phyloP scores from a whole-genome alignment of 1,284 basidiomycete genomes.

The Meripilus lineatus region DNA sequence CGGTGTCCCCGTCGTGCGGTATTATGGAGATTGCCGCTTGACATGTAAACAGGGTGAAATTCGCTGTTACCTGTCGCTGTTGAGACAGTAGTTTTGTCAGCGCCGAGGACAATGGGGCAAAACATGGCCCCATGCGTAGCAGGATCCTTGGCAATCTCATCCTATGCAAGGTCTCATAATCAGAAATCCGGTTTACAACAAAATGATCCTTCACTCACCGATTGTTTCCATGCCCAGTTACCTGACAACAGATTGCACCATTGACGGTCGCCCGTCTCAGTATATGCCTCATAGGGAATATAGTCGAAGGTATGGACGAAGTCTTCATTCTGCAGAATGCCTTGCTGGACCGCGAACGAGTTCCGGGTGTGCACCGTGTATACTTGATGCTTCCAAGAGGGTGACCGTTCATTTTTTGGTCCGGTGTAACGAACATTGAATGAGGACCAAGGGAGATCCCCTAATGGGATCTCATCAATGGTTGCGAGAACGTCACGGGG shows the following conservation, averaged over 20 bases:
- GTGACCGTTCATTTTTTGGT: no score
- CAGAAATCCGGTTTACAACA: background rate
- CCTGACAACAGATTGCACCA: constrained; percentile 16
- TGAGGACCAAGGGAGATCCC: no score
- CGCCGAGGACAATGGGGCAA: constrained; percentile 20
- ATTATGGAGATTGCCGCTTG: constrained; percentile 19
- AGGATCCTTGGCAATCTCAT: constrained; percentile 5
- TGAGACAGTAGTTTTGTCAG: constrained; percentile 21
- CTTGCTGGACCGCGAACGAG: no score
- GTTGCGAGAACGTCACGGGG: no score
- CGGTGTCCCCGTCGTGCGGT: constrained; percentile 18
- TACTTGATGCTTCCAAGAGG: no score
- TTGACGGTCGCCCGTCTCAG: constrained; percentile 6
- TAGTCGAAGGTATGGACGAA: no score
- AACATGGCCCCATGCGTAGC: constrained; percentile 15
- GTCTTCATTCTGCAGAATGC: no score
- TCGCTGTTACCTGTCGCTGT: constrained; percentile 24
- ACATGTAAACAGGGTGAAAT: constrained; percentile 22
- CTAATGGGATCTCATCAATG: no score
- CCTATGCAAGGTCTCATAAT: constrained; percentile 1
- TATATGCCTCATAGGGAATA: no score
- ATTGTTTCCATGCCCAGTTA: constrained; percentile 21
- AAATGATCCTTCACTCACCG: constrained; percentile 13
- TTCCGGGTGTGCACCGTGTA: no score
- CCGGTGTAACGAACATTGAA: no score